A percentile compares a stretch with the other conserved stretches of the same genome.
Evolutionary conservation across 306 rosid species (phyloP).

Genomic region (Cicer judaicum): DNA sequence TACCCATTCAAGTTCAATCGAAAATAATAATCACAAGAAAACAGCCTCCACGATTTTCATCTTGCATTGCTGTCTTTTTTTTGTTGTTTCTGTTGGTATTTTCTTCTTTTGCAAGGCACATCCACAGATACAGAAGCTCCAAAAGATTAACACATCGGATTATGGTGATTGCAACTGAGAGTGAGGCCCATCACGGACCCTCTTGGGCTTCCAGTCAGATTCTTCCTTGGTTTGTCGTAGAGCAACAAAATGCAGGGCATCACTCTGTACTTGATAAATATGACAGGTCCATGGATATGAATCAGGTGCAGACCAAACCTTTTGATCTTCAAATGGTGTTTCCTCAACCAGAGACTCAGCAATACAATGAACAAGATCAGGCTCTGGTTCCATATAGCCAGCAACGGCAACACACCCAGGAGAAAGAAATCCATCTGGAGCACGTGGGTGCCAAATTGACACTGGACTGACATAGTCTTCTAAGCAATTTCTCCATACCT

Average conservation of each 20-base stretch:
- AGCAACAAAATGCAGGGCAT: slow-evolving; percentile 87
- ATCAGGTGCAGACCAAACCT: slow-evolving; percentile 86
- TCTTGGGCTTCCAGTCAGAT: slow-evolving; percentile 73
- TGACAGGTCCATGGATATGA: slow-evolving; percentile 93
- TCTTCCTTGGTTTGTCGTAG: slow-evolving; percentile 80
- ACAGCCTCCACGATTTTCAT: not conserved
- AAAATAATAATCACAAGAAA: slow-evolving; percentile 23
- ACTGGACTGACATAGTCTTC: slow-evolving; percentile 74
- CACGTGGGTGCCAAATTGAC: slow-evolving; percentile 92
- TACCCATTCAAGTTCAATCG: slow-evolving; percentile 21
- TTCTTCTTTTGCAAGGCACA: slow-evolving; percentile 10
- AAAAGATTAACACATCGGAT: slow-evolving; percentile 12
- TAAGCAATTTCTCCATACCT: slow-evolving; percentile 95
- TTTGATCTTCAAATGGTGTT: slow-evolving; percentile 77
- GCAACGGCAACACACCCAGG: slow-evolving; percentile 85
- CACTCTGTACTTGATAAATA: slow-evolving; percentile 85
- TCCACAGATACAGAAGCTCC: slow-evolving; percentile 6
- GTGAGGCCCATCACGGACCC: slow-evolving; percentile 68
- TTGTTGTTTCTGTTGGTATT: not conserved
- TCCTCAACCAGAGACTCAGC: slow-evolving; percentile 81
- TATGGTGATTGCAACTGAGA: slow-evolving; percentile 47
- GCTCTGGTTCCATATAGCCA: slow-evolving; percentile 73
- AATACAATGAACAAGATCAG: slow-evolving; percentile 67
- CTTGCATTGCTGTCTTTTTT: slow-evolving; percentile 5
- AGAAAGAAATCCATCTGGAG: slow-evolving; percentile 90